Base-by-base conservation (phyloP, 495 filamentous ascomycete genomes). In the Filosporella fistucella region DNA sequence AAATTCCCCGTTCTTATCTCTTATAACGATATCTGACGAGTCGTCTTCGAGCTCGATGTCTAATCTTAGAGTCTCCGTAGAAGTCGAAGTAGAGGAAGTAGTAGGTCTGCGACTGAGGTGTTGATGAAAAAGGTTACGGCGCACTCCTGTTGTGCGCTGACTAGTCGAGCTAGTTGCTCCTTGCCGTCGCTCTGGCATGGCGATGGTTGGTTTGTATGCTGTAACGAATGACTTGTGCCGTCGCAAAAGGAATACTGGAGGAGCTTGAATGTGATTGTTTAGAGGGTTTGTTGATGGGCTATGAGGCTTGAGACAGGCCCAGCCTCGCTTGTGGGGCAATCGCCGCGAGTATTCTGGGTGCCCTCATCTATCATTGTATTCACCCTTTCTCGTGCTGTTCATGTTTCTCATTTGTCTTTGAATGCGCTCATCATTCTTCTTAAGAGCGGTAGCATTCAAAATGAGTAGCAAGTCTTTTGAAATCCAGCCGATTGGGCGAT, bases 81-180 rank as follows among this genome's bases (percentile, higher is more conserved):
- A 60, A 20, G 68, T 65, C 12, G 74, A 65, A 26, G 62, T 65
- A 12, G 73, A 65, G 25, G 62, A 65, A 13, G 78, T 70, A 12
- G 80, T 81, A 17, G 83, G 81, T 1, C 85, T 82, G 33, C 84
- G 77, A 53, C 77, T 81, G 21, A 88, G 76, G 35, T 85, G 77
- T 57, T 78, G 75, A 29, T 83, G 79, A 70, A 90, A 91, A 21
- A 89, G 76, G 58, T 86, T 89, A 47, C 85, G 84, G 38, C 86
- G 80, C 29, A 55, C 53, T 50, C 47, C 55, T 46, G 62, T 45
- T 18, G 54, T 41, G 18, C 45, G 50, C 11, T 26, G 34, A 37
- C 26, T 45, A 20, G 34, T 26, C 4, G 51, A 46, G 29, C 18
- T 40, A 0, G 40, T 25, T 29, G 21, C 22, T 7, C 17, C 36